These are phyloP conservation scores for Colletotrichum sp. DNA, from an alignment of 2,329 filamentous ascomycete species.

Conservation along the genomic window DNA sequence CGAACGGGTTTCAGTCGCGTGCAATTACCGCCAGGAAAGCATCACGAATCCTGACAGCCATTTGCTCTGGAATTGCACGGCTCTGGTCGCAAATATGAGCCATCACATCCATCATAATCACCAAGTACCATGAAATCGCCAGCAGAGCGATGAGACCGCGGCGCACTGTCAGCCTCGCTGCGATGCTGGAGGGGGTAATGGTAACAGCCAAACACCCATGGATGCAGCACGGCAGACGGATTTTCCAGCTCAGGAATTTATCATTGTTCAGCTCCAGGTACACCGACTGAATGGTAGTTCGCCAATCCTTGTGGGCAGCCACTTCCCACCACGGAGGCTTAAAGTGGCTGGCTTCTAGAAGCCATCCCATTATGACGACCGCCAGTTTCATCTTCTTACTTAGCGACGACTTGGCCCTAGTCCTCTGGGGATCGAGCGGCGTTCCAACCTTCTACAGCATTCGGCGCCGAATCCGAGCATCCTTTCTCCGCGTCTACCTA, in stretches of 20 bases:
- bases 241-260: not conserved
- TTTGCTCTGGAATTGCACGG: not conserved
- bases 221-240: not conserved
- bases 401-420: not conserved
- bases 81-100: not conserved
- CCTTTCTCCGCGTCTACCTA: not conserved
- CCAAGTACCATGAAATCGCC: not conserved
- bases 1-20: not conserved
- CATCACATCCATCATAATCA: not conserved
- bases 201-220: not conserved
- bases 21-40: not conserved
- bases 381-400: not conserved
- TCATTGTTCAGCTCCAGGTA: not conserved
- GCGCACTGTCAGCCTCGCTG: not conserved
- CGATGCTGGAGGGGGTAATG: not conserved
- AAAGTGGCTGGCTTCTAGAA: not conserved
- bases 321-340: not conserved
- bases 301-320: not conserved
- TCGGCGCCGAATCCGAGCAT: not conserved
- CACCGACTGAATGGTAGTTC: not conserved
- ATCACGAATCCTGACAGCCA: not conserved
- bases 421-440: not conserved
- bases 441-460: conserved; percentile 2
- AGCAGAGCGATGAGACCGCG: not conserved
- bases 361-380: not conserved